phyloP scores from a whole-genome alignment of 352 stramenopile species.

The Phytophthora rubi region DNA sequence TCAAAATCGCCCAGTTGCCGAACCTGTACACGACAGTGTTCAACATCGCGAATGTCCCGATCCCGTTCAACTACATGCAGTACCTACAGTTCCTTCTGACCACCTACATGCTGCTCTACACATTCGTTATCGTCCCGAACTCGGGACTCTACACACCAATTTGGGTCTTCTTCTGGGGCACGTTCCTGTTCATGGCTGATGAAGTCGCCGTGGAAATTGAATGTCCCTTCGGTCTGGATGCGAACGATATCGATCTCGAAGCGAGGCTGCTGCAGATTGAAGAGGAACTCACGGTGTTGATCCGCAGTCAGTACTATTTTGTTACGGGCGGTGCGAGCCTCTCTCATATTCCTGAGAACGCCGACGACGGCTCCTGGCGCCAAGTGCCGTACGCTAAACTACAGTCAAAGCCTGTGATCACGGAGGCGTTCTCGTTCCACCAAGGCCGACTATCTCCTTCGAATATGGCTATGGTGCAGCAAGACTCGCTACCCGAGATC shows the following conservation, averaged over 20 bases:
- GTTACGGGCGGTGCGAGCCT: slow-evolving; percentile 55
- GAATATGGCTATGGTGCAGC: slow-evolving; percentile 29
- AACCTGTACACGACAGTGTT: slow-evolving; percentile 78
- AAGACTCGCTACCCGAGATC: slow-evolving; percentile 68
- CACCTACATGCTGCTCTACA: slow-evolving; percentile 80
- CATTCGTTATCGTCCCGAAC: slow-evolving; percentile 73
- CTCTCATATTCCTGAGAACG: slow-evolving; percentile 24
- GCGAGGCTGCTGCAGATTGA: slow-evolving; percentile 69
- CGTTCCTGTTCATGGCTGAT: slow-evolving; percentile 81
- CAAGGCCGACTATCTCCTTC: slow-evolving; percentile 60
- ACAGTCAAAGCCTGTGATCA: slow-evolving; percentile 17
- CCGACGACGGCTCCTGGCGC: slow-evolving; percentile 25
- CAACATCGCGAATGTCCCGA: slow-evolving; percentile 85
- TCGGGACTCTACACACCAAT: slow-evolving; percentile 72
- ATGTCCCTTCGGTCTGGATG: slow-evolving; percentile 72
- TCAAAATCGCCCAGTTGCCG: slow-evolving; percentile 69
- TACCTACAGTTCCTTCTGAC: slow-evolving; percentile 71
- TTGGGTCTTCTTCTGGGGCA: slow-evolving; percentile 79
- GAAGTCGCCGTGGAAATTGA: slow-evolving; percentile 83
- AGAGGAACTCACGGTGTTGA: slow-evolving; percentile 74
- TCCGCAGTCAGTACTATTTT: slow-evolving; percentile 81
- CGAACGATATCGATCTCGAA: slow-evolving; percentile 81
- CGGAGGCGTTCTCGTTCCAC: slow-evolving; percentile 55
- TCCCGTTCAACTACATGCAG: slow-evolving; percentile 88
- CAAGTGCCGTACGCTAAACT: slow-evolving; percentile 23